Evolutionary conservation across 768 basidiomycete genomes (phyloP).

Genomic region (Lactarius quietus): DNA sequence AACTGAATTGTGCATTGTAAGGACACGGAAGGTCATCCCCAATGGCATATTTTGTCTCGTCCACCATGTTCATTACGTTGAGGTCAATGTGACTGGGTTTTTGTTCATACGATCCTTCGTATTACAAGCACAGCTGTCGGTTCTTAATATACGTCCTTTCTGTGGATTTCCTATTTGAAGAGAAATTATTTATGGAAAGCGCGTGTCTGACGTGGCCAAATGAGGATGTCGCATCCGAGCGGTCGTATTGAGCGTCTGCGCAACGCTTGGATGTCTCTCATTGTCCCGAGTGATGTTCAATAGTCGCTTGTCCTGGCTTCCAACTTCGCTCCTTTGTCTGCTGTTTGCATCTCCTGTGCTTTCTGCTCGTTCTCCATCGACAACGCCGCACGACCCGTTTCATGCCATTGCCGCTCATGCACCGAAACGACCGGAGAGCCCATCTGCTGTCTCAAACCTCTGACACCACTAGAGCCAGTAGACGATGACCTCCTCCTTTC

Average conservation of each 20-base stretch:
- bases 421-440: conserved; percentile 50
- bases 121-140: conserved; percentile 2
- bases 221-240: not conserved
- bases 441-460: conserved; percentile 65
- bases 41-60: not conserved
- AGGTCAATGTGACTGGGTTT: conserved; percentile 1
- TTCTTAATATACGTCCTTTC: conserved; percentile 14
- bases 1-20: not conserved
- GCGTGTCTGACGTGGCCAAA: conserved; percentile 5
- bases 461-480: conserved; percentile 38
- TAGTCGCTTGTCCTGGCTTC: conserved; percentile 11
- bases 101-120: conserved; percentile 1
- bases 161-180: not conserved
- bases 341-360: conserved; percentile 31
- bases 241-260: not conserved
- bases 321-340: conserved; percentile 5
- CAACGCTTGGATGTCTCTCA: not conserved
- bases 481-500: conserved; percentile 69
- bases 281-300: conserved; percentile 10
- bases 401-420: conserved; percentile 48
- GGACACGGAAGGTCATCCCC: not conserved
- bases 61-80: not conserved
- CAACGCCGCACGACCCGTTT: conserved; percentile 56
- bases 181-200: not conserved
- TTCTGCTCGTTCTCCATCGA: conserved; percentile 35